phyloP scores from a whole-genome alignment of 192 early-diverging fungal species.

The Helicostylum pulchrum region DNA sequence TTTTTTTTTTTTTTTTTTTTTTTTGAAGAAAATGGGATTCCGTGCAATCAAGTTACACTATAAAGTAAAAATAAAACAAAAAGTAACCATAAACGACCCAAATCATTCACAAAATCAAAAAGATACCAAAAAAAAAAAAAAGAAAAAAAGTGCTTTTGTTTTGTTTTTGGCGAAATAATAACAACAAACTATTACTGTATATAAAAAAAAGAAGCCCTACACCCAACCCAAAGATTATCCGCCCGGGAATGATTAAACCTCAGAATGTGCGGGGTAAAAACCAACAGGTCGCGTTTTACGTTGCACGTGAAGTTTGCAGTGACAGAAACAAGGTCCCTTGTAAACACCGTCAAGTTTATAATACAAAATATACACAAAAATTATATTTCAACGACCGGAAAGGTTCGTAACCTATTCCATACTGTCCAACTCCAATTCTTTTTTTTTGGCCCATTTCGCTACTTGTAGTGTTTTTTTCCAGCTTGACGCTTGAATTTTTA shows the following conservation, averaged over 20 bases:
- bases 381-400: background rate
- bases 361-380: conserved; percentile 7
- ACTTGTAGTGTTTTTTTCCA: no score
- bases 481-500: background rate
- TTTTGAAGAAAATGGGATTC: background rate
- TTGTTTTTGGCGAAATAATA: background rate
- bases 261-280: conserved; percentile 9
- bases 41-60: background rate
- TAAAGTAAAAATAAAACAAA: background rate
- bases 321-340: conserved; percentile 23
- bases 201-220: no score
- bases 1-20: background rate
- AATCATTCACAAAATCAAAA: no score
- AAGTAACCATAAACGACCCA: no score
- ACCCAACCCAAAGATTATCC: background rate
- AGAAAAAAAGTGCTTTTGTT: background rate
- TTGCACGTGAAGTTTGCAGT: conserved; percentile 16
- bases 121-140: background rate
- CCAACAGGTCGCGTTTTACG: background rate
- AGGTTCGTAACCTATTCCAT: no score
- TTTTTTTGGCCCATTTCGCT: no score
- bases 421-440: no score
- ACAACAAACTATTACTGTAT: background rate
- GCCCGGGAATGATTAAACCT: background rate
- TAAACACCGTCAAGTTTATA: conserved; percentile 11